Evolutionary conservation across 371 early-diverging fungal species (phyloP).

Genomic region (Fennellomyces sp.): DNA sequence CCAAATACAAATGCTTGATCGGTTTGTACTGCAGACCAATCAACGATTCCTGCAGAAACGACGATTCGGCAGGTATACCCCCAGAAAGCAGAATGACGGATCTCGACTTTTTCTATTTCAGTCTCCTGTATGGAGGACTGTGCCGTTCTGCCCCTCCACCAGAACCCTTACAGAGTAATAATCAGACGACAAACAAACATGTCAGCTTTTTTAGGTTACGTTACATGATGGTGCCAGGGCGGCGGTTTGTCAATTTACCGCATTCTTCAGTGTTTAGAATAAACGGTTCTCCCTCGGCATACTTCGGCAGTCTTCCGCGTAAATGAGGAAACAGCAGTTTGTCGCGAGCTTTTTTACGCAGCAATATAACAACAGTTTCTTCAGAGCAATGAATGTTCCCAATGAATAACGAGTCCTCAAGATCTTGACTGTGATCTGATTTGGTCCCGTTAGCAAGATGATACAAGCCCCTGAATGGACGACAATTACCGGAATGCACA

Average conservation of each 20-base stretch:
- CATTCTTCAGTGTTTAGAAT: conserved; percentile 27
- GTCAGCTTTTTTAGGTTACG: no score
- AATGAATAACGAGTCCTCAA: conserved; percentile 22
- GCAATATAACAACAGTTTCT: conserved; percentile 34
- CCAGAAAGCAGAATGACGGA: background rate
- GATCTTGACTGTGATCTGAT: conserved; percentile 39
- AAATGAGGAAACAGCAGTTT: conserved; percentile 16
- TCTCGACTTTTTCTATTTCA: background rate
- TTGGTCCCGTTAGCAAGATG: background rate
- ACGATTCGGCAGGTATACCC: conserved; percentile 39
- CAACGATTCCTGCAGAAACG: conserved; percentile 22
- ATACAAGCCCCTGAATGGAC: background rate
- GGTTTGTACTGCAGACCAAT: conserved; percentile 11
- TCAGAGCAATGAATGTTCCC: conserved; percentile 36
- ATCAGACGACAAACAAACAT: no score
- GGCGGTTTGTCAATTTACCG: conserved; percentile 36
- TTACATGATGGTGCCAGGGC: conserved; percentile 50
- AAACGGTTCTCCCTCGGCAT: conserved; percentile 12
- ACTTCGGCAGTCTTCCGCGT: conserved; percentile 21
- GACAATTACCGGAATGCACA: conserved; percentile 39
- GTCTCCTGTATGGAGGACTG: conserved; percentile 40
- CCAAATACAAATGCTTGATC: conserved; percentile 44
- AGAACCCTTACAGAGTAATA: conserved; percentile 29
- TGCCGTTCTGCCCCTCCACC: conserved; percentile 38
- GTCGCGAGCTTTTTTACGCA: conserved; percentile 18